Evolutionary conservation across 2,329 filamentous ascomycete species (phyloP), one percentile per base, ranked within the genome.

Genomic region (Calycina herbarum): DNA sequence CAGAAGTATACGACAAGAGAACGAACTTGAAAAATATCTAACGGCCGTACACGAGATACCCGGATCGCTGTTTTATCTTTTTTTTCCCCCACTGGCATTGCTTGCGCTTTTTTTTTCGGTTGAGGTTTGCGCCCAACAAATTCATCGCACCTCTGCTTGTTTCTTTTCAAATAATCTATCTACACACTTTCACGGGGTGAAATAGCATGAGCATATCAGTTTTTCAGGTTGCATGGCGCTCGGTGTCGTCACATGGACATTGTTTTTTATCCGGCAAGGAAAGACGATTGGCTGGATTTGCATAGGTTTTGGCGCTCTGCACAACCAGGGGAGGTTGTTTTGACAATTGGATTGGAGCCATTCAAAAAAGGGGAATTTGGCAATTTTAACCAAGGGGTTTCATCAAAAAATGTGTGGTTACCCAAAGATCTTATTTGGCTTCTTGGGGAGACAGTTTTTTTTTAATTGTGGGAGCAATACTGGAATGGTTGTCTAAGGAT

Each of bases 31-130:
- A 61, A 66, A 67, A 66, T 56, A 66, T 65, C 58, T 70, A 69
- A 72, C 66, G 67, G 68, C 70, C 68, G 61, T 66, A 71, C 45
- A 71, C 63, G 67, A 71, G 68, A 73, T 72, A 72, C 67, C 71
- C 69, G 68, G 67, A 65, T 70, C 65, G 63, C 65, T 67, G 63
- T 67, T 70, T 73, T 67, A 51, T 51, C n/a, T 51, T 24, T 51
- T 51, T 51, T 51, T 11, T 5, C n/a, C 20, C n/a, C 17, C 56
- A 67, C 24, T 20, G 68, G 45, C 68, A 72, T 72, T 65, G 67
- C 68, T 70, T 72, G 69, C 70, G 69, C 67, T 66, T 70, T 64
- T 66, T 65, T 59, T 67, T 68, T 63, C 59, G 64, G 42, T 63
- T 59, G 65, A 33, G 66, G 61, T 59, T 59, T 63, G 63, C 59